Evolutionary conservation across 1,284 basidiomycete genomes (phyloP).

Genomic region (Moniliophthora roreri): DNA sequence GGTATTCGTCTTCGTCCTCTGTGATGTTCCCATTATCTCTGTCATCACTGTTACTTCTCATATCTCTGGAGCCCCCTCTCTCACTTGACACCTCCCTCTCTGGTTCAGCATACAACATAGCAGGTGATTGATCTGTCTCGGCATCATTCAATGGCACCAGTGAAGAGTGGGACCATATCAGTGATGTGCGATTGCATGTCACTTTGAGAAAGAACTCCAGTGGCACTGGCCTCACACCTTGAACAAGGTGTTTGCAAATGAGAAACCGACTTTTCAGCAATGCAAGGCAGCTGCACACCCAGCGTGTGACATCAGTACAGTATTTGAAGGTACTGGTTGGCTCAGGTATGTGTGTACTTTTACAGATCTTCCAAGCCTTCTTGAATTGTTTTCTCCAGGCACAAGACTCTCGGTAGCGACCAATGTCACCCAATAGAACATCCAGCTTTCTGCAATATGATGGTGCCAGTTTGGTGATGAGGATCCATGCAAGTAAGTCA

Average conservation of each 20-base stretch:
- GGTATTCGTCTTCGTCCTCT: background rate
- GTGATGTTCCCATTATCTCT: background rate
- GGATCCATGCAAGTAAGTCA: conserved; percentile 31
- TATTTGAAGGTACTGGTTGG: conserved; percentile 13
- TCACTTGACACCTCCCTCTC: too few species aligned
- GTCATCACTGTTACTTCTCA: too few species aligned
- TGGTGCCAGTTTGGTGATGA: conserved; percentile 29
- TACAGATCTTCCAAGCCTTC: conserved; percentile 22
- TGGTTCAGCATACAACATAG: too few species aligned
- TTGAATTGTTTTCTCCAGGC: conserved; percentile 33
- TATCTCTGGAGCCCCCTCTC: too few species aligned
- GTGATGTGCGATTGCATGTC: conserved; percentile 16
- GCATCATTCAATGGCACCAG: background rate
- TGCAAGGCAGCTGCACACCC: conserved; percentile 23
- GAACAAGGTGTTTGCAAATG: conserved; percentile 28
- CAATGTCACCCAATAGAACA: conserved; percentile 19
- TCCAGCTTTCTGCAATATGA: conserved; percentile 29
- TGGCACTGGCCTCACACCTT: conserved; percentile 18
- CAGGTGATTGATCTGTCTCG: too few species aligned
- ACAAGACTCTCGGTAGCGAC: conserved; percentile 25
- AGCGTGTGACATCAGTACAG: conserved; percentile 18
- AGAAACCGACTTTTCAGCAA: conserved; percentile 23
- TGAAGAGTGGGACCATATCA: conserved; percentile 20
- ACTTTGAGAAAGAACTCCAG: conserved; percentile 24
- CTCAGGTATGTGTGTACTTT: conserved; percentile 23